Evolutionary conservation across 495 filamentous ascomycete genomes (phyloP), one percentile per base, ranked within the genome.

Genomic region (Tuber aestivum): DNA sequence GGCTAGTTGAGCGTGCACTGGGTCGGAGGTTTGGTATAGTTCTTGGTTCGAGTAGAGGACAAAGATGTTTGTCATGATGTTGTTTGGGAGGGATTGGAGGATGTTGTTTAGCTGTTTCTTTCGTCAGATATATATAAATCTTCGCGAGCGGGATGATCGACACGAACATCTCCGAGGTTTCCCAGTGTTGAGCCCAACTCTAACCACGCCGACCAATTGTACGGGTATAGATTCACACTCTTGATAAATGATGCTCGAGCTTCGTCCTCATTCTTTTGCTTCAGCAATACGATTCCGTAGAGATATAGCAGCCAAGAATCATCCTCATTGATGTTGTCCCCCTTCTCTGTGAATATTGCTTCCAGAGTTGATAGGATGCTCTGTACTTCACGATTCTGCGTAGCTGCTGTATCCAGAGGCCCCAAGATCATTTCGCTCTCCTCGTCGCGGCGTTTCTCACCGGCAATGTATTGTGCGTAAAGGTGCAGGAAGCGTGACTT

Each of bases 341-440:
- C 77, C 48, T 89, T 88, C 74, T 91, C 88, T 7, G 84, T 84
- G 75, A 97, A 92, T 91, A 92, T 95, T 37, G 86, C 87, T 79
- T 97, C 90, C 48, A 99, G 84, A 32, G 89, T 89, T n/a, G 90
- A 87, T 20, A 90, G 89, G 23, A 98, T 88, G 3, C 88, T 88
- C 10, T 91, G 86, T 4, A 98, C 84, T 83, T 97, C 93, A 79
- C 92, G 92, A 83, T 99, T 98, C 71, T 89, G 84, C 8, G 93
- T 92, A 69, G 89, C 88, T 0, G 93, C 94, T 23, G 92, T 90
- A 83, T 99, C 96, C 44, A 93, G 89, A 0, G 96, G 96, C 0
- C 96, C 96, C 83, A 99, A 87, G 10, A 99, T 92, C 93, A 97
- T 98, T 85, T 99, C 96, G 40, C 92, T 92, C 44, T 97, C 96